Base-by-base conservation (phyloP, 2,329 filamentous ascomycete genomes). In the Dichotomopilus funicola region DNA sequence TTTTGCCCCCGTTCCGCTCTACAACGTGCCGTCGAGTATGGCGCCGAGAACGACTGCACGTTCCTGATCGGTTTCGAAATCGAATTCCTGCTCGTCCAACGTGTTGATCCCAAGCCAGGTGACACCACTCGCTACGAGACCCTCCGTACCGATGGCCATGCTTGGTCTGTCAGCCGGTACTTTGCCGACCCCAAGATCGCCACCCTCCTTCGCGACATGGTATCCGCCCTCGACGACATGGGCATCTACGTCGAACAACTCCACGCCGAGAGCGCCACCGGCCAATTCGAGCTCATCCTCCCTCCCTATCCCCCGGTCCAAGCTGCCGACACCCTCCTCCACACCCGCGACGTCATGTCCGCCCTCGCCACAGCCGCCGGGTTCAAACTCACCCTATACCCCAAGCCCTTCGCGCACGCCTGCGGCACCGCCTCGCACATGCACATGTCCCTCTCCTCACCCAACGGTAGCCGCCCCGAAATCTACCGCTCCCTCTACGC, bases 11-110 rank as follows among this genome's bases (percentile, higher is more conserved):
- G 88, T 53, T 74, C 82, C 43, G 67, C 85, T 54, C 73, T 95
- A 53, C 72, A 81, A 53, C 73, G 70, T 3, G 73, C 83, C 0
- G 65, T 86, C 1, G 72, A 77, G 0, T 70, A 72, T 5, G 78
- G 87, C 0, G 71, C 76, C 9, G 63, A 70, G 1, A 73, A 80
- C 40, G 74, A 76, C 1, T 73, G 89, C 2, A 70, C 75, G 3
- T 82, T 91, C 48, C 74, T 85, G 0, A 70, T 90, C 12, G 90
- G 89, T 0, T 95, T 94, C 61, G 90, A 95, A 68, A 82, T 95
- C 42, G 89, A 95, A 69, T 81, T 94, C 8, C 77, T 88, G 1
- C 84, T 95, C 60, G 73, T 92, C 61, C 76, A 77, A 42, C 76
- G 77, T 19, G 64, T 68, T 12, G 61, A 60, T 5, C 58, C 61